A percentile compares a stretch with the other conserved stretches of the same genome.
Conservation (phyloP, 2,329 filamentous ascomycete species). For the Stagonosporopsis tanaceti region DNA sequence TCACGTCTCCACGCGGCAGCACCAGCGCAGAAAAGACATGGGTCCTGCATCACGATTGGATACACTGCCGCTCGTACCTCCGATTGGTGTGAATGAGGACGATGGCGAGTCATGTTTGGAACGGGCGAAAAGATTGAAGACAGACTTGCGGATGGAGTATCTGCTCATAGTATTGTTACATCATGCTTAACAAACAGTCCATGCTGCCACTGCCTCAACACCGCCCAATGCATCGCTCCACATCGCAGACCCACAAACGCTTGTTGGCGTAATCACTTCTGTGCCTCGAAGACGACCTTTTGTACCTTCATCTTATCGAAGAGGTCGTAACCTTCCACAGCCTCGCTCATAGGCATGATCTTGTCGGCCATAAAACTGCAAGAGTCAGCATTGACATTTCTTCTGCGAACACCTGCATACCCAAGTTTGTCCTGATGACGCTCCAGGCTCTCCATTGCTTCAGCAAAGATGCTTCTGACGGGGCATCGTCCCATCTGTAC, state of each 20-base stretch:
- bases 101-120: constrained; percentile 13
- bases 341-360: constrained; percentile 60
- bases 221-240: constrained; percentile 8
- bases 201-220: not conserved
- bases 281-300: constrained; percentile 61
- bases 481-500: constrained; percentile 61
- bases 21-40: constrained; percentile 18
- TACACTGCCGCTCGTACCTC: constrained; percentile 10
- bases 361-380: constrained; percentile 61
- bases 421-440: constrained; percentile 60
- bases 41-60: constrained; percentile 9
- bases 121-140: not conserved
- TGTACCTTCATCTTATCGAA: constrained; percentile 63
- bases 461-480: constrained; percentile 59
- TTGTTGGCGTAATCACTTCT: constrained; percentile 36
- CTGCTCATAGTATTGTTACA: not conserved
- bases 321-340: constrained; percentile 60
- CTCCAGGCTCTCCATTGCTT: constrained; percentile 55
- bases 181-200: not conserved
- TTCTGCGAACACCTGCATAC: constrained; percentile 31
- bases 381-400: constrained; percentile 4
- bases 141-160: not conserved
- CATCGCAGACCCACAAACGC: not conserved
- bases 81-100: constrained; percentile 10
- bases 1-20: constrained; percentile 13